Evolutionary conservation across 257 asterid species (phyloP), one percentile per base, ranked within the genome.

Genomic region (Ballota nigra): DNA sequence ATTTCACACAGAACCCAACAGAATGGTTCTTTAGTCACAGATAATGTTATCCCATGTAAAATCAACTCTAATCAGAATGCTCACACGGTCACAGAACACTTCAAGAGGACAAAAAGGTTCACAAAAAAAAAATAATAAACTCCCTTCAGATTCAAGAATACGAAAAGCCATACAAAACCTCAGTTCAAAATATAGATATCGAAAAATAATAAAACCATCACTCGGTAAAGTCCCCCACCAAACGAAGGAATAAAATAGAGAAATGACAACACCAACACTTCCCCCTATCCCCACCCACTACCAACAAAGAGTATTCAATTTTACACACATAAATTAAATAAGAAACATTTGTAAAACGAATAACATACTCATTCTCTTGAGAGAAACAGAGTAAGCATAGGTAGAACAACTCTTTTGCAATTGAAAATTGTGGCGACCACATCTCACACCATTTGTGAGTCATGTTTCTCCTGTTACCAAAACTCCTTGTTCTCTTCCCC

Each of bases 141-240:
- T 66, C 36, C 12, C 15, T 13, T 55, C 70, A 80, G 83, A 83
- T 79, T 83, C 78, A 22, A 28, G 49, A 33, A 28, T 33, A 66
- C 43, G 8, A 18, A 26, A 65, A 20, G 4, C 36, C 43, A 33
- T 12, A 45, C 38, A 24, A 12, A 74, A 20, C 66, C 72, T 22
- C 70, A 20, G 29, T 18, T 26, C 40, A 41, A 23, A 66, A 60
- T 45, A 26, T 64, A 24, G 10, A 13, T 77, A 70, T 20, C 55
- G 38, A 18, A 73, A 6, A 29, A 58, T n/a, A 52, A 45, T 33
- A 45, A 41, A 60, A 65, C 40, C n/a, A 65, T 26, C 69, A 31
- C 19, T 29, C 53, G 38, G 6, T 8, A 75, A 68, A 15, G 63
- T 2, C 51, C 57, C 65, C 23, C 61, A 64, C 24, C 51, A 43